Evolutionary conservation across 1,284 basidiomycete species (phyloP).

Genomic region (Fomitopsis schrenkii): DNA sequence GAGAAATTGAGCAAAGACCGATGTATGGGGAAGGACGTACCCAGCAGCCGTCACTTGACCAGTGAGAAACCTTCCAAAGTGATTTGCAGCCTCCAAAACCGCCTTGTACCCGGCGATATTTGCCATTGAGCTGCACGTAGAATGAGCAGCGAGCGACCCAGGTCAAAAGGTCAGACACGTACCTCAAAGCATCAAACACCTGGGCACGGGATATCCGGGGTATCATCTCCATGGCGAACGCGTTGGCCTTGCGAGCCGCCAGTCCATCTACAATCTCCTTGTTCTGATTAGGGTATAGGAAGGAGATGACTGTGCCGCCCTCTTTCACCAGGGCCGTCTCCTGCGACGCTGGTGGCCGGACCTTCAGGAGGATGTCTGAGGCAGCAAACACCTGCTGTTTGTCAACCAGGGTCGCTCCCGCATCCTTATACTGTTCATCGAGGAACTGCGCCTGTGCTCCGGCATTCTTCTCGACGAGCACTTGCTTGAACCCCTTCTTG

Average conservation of each 20-base stretch:
- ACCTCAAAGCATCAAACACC: constrained; percentile 83
- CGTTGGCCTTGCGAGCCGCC: constrained; percentile 58
- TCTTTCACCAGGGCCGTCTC: constrained; percentile 60
- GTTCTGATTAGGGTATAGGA: constrained; percentile 81
- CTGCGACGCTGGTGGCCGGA: constrained; percentile 63
- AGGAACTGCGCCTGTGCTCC: constrained; percentile 72
- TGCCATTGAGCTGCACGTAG: constrained; percentile 70
- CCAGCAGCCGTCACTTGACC: constrained; percentile 87
- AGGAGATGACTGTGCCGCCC: constrained; percentile 78
- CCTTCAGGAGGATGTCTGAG: constrained; percentile 79
- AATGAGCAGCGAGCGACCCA: not conserved
- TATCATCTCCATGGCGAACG: constrained; percentile 84
- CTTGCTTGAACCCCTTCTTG: constrained; percentile 75
- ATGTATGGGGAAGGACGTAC: constrained; percentile 37
- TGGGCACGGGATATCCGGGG: constrained; percentile 85
- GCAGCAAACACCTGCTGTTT: constrained; percentile 56
- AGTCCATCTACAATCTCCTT: constrained; percentile 65
- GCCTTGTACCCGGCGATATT: constrained; percentile 88
- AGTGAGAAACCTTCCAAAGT: constrained; percentile 83
- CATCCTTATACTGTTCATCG: constrained; percentile 72
- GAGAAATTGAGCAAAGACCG: not conserved
- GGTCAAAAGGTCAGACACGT: not conserved
- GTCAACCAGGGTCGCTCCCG: constrained; percentile 73
- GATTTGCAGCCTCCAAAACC: constrained; percentile 81
- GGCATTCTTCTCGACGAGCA: constrained; percentile 71